A percentile compares a stretch with the other conserved stretches of the same genome.
phyloP scores from a whole-genome alignment of 2,329 filamentous ascomycete species.

The Aspergillus pseudotamarii region DNA sequence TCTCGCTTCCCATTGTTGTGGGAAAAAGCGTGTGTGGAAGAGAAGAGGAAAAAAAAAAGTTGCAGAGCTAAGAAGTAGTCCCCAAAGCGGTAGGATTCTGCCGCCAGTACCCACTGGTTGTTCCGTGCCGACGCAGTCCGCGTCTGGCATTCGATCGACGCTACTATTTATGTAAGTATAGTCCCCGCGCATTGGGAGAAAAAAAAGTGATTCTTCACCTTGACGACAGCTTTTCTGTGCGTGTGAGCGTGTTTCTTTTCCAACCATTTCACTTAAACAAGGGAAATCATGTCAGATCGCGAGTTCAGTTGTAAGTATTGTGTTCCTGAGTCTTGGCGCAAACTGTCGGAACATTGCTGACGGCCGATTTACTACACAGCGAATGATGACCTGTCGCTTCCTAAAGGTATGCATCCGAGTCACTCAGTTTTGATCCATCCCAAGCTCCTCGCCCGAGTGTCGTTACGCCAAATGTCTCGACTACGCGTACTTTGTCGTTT shows the following conservation, averaged over 20 bases:
- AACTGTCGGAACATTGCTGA: conserved; percentile 20
- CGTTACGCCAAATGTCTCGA: neutral
- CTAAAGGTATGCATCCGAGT: conserved; percentile 51
- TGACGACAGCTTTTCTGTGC: neutral
- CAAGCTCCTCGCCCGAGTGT: too few species aligned
- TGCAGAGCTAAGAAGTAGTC: conserved; percentile 4
- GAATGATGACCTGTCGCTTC: conserved; percentile 62
- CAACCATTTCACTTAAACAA: neutral
- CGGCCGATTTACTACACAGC: conserved; percentile 42
- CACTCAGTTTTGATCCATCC: neutral
- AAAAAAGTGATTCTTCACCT: conserved; percentile 8
- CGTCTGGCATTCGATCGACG: conserved; percentile 4
- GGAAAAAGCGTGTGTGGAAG: conserved; percentile 17
- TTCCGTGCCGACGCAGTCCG: conserved; percentile 10
- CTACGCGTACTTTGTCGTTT: neutral
- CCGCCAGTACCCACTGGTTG: conserved; percentile 4
- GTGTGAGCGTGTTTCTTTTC: neutral
- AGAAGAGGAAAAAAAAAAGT: conserved; percentile 24
- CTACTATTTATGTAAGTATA: conserved; percentile 13
- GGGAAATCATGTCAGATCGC: conserved; percentile 55
- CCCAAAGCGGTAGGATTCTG: conserved; percentile 10
- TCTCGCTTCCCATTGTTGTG: conserved; percentile 14
- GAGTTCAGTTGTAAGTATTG: conserved; percentile 53
- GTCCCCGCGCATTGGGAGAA: conserved; percentile 12
- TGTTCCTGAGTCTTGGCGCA: conserved; percentile 15